Conservation (phyloP, 805 yeast species). For the Hermanozyma aechmeae region DNA sequence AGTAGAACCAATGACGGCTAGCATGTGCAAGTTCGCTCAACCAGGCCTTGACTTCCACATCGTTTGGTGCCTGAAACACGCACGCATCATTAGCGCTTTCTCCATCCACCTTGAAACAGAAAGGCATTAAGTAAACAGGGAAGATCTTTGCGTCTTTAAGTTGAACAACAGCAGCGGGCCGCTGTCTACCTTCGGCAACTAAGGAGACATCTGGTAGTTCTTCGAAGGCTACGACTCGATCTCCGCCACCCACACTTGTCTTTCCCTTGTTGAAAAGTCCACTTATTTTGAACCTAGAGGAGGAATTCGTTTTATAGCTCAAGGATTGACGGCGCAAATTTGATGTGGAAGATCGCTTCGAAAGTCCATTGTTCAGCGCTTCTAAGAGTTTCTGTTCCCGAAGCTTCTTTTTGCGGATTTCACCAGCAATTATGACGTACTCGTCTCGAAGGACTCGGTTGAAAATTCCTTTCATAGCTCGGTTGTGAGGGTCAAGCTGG, state of each 20-base stretch:
- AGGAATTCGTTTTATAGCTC: slow-evolving; percentile 27
- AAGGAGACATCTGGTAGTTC: slow-evolving; percentile 51
- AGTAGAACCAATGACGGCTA: slow-evolving; percentile 47
- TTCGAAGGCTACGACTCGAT: slow-evolving; percentile 36
- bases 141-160: slow-evolving; percentile 38
- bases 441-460: too few species aligned
- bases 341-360: slow-evolving; percentile 20
- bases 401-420: too few species aligned
- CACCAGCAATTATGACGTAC: too few species aligned
- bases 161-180: slow-evolving; percentile 41
- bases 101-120: slow-evolving; percentile 40
- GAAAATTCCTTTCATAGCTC: too few species aligned
- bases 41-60: slow-evolving; percentile 69
- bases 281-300: slow-evolving; percentile 42
- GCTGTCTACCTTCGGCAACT: slow-evolving; percentile 33
- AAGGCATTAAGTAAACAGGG: slow-evolving; percentile 43
- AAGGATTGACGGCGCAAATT: slow-evolving; percentile 29
- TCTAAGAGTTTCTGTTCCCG: too few species aligned
- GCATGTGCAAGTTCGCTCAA: slow-evolving; percentile 39
- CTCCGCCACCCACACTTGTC: slow-evolving; percentile 42
- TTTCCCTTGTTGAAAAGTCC: slow-evolving; percentile 49
- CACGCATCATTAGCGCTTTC: slow-evolving; percentile 41
- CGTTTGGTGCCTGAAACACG: slow-evolving; percentile 58
- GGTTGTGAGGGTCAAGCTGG: slow-evolving; percentile 23
- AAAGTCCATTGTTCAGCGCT: slow-evolving; percentile 9